Evolutionary conservation across 331 rosid genomes (phyloP), one percentile per base, ranked within the genome.

Genomic region (Cydonia oblonga): DNA sequence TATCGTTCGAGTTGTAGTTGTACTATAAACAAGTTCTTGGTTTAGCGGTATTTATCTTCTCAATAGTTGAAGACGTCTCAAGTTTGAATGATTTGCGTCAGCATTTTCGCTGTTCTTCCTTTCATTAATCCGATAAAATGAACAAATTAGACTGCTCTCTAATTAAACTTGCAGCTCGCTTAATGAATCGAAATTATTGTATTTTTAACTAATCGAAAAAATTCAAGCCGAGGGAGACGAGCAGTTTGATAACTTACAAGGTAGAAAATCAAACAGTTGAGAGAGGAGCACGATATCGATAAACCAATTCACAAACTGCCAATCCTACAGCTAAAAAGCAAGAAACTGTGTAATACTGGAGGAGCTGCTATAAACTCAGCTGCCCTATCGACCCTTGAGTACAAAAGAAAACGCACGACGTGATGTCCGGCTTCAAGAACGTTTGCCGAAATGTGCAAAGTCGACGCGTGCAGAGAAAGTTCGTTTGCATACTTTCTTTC

Each of bases 201-300:
- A 54, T 72, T 29, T 29, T 22, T 0, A 23, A 66, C 75, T 35
- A 67, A 66, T 59, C 68, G 60, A 74, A 29, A 61, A 1, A 53
- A 68, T 61, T 28, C 40, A 75, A 40, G 73, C 53, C 68, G 52
- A 44, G 68, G 82, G 81, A 66, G 81, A 86, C 66, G 12, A 73
- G 80, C 78, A 75, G 82, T 77, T 79, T 72, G 26, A 77, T 82
- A 76, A 83, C 77, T 81, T 86, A 87, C 88, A 88, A 61, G 20
- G 20, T 76, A 75, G 64, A 30, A 80, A 81, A 75, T 67, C 75
- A 61, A 71, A 84, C 65, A 52, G 83, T 69, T 73, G 67, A 79
- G 76, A 73, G 61, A 65, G 54, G 56, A 77, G 58, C 46, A 72
- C 68, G 58, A 64, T 16, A 78, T 75, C 72, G 54, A 54, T 68